A percentile compares a stretch with the other conserved stretches of the same genome.
phyloP scores from a whole-genome alignment of 495 filamentous ascomycete genomes.

The Xylaria venustula region DNA sequence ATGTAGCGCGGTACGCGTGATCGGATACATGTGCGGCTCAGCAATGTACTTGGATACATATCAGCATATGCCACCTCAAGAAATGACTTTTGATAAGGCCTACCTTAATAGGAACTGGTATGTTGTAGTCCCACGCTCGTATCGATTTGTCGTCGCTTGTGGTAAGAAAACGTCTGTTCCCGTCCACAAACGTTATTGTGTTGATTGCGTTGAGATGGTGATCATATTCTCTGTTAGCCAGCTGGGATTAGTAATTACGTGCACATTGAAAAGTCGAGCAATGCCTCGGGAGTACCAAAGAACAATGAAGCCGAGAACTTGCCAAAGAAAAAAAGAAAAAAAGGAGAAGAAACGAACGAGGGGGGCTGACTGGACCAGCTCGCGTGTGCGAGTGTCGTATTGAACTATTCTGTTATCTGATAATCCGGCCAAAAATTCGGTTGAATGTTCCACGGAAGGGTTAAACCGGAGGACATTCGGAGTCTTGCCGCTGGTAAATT shows the following conservation, averaged over 20 bases:
- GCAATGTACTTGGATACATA: slow-evolving; percentile 65
- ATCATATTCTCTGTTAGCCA: too few relatives aligned
- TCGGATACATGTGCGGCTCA: slow-evolving; percentile 94
- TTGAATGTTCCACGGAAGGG: slow-evolving; percentile 66
- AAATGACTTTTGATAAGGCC: neutral
- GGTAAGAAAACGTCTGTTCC: slow-evolving; percentile 93
- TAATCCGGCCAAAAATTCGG: slow-evolving; percentile 95
- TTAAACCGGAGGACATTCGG: slow-evolving; percentile 95
- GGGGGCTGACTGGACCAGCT: slow-evolving; percentile 86
- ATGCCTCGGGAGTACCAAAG: too few relatives aligned
- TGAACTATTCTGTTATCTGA: slow-evolving; percentile 98
- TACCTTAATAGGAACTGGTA: slow-evolving; percentile 65
- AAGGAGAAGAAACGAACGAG: too few relatives aligned
- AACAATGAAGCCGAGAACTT: too few relatives aligned
- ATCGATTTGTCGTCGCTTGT: slow-evolving; percentile 96
- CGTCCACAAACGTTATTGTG: slow-evolving; percentile 94
- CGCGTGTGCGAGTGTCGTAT: slow-evolving; percentile 79
- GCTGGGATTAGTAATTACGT: too few relatives aligned
- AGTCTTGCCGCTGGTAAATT: slow-evolving; percentile 89
- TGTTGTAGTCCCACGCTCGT: slow-evolving; percentile 96
- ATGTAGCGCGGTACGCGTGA: slow-evolving; percentile 77
- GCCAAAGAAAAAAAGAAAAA: too few relatives aligned
- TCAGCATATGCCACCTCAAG: neutral
- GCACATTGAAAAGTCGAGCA: too few relatives aligned
- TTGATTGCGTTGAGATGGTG: slow-evolving; percentile 97